These are phyloP conservation scores for Chloris gayana DNA, from an alignment of 176 grass and related monocot species.

Conservation along the genomic window DNA sequence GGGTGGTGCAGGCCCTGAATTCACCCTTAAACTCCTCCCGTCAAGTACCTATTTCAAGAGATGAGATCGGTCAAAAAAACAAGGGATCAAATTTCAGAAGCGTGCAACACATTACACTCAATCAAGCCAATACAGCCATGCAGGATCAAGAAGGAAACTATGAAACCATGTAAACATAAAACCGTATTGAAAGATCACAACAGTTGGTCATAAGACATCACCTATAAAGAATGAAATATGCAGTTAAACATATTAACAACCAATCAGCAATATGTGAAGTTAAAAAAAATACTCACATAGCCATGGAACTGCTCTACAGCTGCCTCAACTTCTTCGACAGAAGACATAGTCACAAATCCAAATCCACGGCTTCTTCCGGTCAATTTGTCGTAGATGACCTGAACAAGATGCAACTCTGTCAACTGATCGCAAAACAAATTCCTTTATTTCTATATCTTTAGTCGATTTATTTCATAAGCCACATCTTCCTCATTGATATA, in stretches of 20 bases:
- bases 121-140: background rate
- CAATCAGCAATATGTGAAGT: background rate
- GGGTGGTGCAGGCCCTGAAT: constrained; percentile 65
- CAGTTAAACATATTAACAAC: background rate
- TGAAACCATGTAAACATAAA: background rate
- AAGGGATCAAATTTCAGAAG: constrained; percentile 7
- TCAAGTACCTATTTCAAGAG: constrained; percentile 60
- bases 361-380: constrained; percentile 86
- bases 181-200: background rate
- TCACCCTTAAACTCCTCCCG: constrained; percentile 72
- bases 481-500: background rate
- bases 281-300: constrained; percentile 58
- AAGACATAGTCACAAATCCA: constrained; percentile 82
- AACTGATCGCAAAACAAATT: background rate
- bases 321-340: constrained; percentile 61
- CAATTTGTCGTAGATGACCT: constrained; percentile 98
- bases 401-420: background rate
- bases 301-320: constrained; percentile 80
- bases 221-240: background rate
- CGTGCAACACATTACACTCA: background rate
- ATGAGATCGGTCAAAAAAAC: background rate
- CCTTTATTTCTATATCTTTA: background rate
- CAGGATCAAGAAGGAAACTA: background rate
- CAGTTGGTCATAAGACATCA: background rate
- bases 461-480: background rate